Evolutionary conservation across 2,329 filamentous ascomycete species (phyloP).

Genomic region (Aureobasidium sp.): DNA sequence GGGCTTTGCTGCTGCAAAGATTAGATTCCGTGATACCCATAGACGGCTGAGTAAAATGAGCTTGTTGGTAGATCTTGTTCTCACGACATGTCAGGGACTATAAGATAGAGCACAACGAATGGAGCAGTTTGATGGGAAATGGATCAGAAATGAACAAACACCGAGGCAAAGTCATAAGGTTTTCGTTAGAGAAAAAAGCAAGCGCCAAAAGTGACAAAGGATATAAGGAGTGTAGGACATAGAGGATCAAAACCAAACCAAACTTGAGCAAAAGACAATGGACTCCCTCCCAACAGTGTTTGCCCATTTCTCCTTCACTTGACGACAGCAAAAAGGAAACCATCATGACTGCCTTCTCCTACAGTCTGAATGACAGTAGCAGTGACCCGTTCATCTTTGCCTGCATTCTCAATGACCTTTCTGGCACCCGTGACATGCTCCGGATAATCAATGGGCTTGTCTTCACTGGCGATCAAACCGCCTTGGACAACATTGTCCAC

Average conservation of each 20-base stretch:
- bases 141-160: not conserved
- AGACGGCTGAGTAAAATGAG: too few species aligned
- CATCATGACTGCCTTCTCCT: constrained; percentile 41
- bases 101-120: too few species aligned
- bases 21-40: too few species aligned
- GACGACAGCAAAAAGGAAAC: constrained; percentile 18
- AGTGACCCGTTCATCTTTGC: constrained; percentile 37
- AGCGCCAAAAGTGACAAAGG: not conserved
- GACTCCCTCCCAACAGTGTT: not conserved
- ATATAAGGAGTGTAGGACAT: not conserved
- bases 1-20: too few species aligned
- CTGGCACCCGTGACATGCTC: constrained; percentile 26
- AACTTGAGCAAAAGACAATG: not conserved
- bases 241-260: not conserved
- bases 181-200: not conserved
- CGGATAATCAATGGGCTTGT: constrained; percentile 16
- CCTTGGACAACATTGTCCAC: constrained; percentile 47
- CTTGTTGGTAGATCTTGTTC: too few species aligned
- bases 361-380: constrained; percentile 40
- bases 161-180: not conserved
- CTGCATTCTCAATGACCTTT: constrained; percentile 36
- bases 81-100: too few species aligned
- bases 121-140: too few species aligned
- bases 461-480: constrained; percentile 31
- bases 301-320: not conserved